A percentile compares a stretch with the other conserved stretches of the same genome.
Evolutionary conservation across 2,329 filamentous ascomycete species (phyloP).

Genomic region (Fusarium secorum): DNA sequence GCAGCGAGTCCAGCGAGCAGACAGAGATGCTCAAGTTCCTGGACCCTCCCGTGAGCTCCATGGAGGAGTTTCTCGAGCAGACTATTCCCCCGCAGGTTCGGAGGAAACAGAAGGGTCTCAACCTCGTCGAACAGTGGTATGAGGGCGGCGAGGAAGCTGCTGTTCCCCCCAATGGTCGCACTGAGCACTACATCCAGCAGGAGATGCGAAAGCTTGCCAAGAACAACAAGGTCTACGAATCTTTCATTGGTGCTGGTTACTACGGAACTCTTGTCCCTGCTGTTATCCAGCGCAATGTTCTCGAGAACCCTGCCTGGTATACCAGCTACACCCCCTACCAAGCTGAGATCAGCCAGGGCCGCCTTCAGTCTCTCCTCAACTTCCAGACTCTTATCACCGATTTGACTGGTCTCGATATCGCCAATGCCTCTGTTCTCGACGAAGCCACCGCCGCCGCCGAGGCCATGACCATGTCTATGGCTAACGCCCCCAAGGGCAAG

Average conservation of each 20-base stretch:
- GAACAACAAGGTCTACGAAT: conserved; percentile 59
- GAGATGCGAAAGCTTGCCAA: conserved; percentile 66
- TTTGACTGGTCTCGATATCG: conserved; percentile 83
- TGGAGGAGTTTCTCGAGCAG: conserved; percentile 86
- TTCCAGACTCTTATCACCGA: conserved; percentile 94
- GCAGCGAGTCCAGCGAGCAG: conserved; percentile 72
- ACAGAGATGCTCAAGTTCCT: conserved; percentile 81
- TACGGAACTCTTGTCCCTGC: conserved; percentile 84
- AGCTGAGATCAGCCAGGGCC: conserved; percentile 94
- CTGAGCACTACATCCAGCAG: conserved; percentile 43
- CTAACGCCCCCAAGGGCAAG: conserved; percentile 70
- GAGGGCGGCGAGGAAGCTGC: conserved; percentile 32
- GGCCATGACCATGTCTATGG: conserved; percentile 88
- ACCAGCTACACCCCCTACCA: conserved; percentile 98
- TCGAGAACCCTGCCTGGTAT: conserved; percentile 96
- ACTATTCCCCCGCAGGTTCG: conserved; percentile 80
- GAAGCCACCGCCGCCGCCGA: conserved; percentile 93
- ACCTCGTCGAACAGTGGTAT: conserved; percentile 44
- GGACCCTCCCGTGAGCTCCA: conserved; percentile 73
- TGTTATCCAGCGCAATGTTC: conserved; percentile 90
- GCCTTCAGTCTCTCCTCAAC: conserved; percentile 89
- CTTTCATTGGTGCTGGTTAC: conserved; percentile 88
- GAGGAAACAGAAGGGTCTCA: conserved; percentile 38
- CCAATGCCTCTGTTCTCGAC: conserved; percentile 90
- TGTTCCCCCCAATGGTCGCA: conserved; percentile 37